phyloP scores from a whole-genome alignment of 2,329 filamentous ascomycete species.

The Fusarium pseudograminearum region DNA sequence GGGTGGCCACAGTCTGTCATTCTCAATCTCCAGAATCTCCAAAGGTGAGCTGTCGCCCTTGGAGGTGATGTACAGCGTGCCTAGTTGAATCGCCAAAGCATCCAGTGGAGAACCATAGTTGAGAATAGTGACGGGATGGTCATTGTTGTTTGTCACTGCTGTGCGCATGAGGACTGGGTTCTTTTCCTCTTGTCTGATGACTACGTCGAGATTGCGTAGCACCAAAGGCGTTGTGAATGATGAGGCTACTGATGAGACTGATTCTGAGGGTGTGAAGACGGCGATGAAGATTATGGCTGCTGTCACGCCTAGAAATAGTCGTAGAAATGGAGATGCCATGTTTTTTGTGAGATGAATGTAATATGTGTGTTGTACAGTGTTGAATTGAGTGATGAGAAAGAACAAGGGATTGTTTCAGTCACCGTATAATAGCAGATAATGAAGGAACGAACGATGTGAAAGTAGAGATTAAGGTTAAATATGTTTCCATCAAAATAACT shows the following conservation, averaged over 20 bases:
- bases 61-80: slow-evolving; percentile 56
- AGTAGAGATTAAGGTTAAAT: not conserved
- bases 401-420: slow-evolving; percentile 34
- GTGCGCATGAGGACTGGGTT: slow-evolving; percentile 54
- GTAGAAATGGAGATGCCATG: slow-evolving; percentile 32
- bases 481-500: slow-evolving; percentile 5
- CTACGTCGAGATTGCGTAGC: slow-evolving; percentile 50
- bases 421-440: slow-evolving; percentile 20
- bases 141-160: slow-evolving; percentile 56
- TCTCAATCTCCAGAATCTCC: slow-evolving; percentile 53
- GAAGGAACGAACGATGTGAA: not conserved
- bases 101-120: slow-evolving; percentile 62
- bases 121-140: slow-evolving; percentile 56
- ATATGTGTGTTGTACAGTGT: not conserved
- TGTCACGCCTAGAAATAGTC: slow-evolving; percentile 40
- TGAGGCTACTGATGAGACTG: slow-evolving; percentile 19
- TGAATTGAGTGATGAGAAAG: slow-evolving; percentile 4
- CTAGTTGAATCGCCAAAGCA: slow-evolving; percentile 55
- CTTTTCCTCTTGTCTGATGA: slow-evolving; percentile 50
- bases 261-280: slow-evolving; percentile 29
- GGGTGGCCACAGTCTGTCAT: slow-evolving; percentile 58
- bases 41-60: slow-evolving; percentile 51
- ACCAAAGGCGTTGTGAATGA: slow-evolving; percentile 34
- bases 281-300: slow-evolving; percentile 41
- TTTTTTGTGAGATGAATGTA: not conserved